Conservation (phyloP, 768 basidiomycete genomes). For the Lanmaoa pseudosensibilis region DNA sequence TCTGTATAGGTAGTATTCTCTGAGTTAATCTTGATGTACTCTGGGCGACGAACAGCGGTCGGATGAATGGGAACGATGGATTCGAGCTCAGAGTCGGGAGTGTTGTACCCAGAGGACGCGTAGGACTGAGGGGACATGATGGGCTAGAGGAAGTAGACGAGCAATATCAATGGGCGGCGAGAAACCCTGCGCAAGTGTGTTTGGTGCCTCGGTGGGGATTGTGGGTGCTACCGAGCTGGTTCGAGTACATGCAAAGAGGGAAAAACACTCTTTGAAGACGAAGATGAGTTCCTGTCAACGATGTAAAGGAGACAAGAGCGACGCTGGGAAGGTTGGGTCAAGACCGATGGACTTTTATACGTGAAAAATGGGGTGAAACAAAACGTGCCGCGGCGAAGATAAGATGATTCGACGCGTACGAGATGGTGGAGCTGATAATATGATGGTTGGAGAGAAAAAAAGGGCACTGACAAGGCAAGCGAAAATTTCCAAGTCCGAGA, state of each 20-base stretch:
- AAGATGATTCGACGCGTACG: background rate
- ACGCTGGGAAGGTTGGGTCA: background rate
- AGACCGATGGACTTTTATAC: constrained; percentile 27
- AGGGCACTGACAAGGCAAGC: constrained; percentile 10
- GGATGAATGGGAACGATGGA: constrained; percentile 75
- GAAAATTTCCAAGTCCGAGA: constrained; percentile 21
- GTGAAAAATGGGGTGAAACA: constrained; percentile 22
- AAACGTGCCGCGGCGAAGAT: background rate
- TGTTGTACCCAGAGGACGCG: constrained; percentile 60
- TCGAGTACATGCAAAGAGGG: constrained; percentile 87
- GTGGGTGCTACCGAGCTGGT: constrained; percentile 87
- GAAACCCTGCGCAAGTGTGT: constrained; percentile 73
- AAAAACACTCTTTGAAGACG: constrained; percentile 31
- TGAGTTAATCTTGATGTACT: constrained; percentile 77
- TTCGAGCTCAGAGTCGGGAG: constrained; percentile 72
- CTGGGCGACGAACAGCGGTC: constrained; percentile 76
- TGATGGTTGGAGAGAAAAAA: constrained; percentile 19
- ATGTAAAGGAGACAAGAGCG: background rate
- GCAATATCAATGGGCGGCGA: constrained; percentile 46
- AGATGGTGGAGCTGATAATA: constrained; percentile 5
- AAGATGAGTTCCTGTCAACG: constrained; percentile 3
- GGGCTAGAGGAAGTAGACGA: constrained; percentile 30
- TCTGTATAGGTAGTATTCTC: constrained; percentile 80
- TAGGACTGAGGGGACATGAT: constrained; percentile 51
- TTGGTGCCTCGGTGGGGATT: constrained; percentile 86